Percentiles rank a stretch among this genome's conserved stretches.
Evolutionary conservation across 306 rosid species (phyloP).

Genomic region (Rubus idaeus): DNA sequence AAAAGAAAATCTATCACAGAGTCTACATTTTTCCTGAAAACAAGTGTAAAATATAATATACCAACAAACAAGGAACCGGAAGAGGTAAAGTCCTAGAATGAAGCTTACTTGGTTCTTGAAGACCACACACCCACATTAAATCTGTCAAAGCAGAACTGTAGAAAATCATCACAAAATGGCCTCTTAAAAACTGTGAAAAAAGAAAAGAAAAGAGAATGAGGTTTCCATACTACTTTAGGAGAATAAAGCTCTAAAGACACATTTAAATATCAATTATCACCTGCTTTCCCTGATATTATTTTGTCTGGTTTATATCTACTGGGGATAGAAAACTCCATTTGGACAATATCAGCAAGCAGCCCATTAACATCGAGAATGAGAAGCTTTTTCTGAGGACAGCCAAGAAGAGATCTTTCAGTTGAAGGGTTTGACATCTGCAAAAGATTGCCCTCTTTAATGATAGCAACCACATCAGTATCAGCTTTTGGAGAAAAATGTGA

Average conservation of each 20-base stretch:
- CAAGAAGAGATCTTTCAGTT: conserved; percentile 34
- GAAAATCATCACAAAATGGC: conserved; percentile 79
- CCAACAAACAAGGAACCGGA: conserved; percentile 1
- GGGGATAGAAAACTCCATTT: conserved; percentile 10
- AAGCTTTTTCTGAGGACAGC: conserved; percentile 62
- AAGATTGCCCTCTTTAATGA: conserved; percentile 23
- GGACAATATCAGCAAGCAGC: conserved; percentile 75
- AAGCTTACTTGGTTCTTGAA: conserved; percentile 74
- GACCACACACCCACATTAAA: conserved; percentile 94
- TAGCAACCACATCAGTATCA: conserved; percentile 32
- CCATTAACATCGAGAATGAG: conserved; percentile 93
- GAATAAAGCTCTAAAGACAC: conserved; percentile 6
- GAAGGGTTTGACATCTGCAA: conserved; percentile 30
- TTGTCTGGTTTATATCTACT: conserved; percentile 33
- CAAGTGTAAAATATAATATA: not conserved
- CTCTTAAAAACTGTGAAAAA: conserved; percentile 79
- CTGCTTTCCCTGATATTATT: conserved; percentile 46
- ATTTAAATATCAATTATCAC: conserved; percentile 37
- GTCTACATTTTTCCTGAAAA: conserved; percentile 63
- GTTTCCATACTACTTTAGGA: conserved; percentile 25
- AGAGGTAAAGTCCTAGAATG: conserved; percentile 26
- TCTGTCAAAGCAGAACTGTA: conserved; percentile 75
- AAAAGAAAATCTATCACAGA: conserved; percentile 47
- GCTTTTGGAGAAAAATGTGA: conserved; percentile 24
- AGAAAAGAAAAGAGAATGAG: conserved; percentile 13